Percentiles rank a stretch among this genome's conserved stretches.
Conservation (phyloP, 495 filamentous ascomycete genomes). For the Hypoxylon cercidicola region DNA sequence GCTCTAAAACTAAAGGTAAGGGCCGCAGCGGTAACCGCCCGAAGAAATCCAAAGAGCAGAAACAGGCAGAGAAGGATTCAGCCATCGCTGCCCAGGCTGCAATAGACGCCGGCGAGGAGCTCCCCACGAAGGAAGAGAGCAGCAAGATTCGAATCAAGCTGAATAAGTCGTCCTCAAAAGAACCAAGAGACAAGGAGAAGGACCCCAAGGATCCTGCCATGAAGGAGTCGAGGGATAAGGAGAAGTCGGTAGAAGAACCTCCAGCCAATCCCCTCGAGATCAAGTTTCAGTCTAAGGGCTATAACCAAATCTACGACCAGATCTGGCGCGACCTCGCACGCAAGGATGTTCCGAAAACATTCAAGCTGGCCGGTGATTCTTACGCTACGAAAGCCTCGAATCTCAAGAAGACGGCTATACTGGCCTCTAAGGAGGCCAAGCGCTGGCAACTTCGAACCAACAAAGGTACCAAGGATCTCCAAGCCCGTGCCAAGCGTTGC, state of each 20-base stretch:
- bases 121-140: constrained; percentile 74
- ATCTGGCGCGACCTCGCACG: constrained; percentile 95
- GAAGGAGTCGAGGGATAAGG: constrained; percentile 74
- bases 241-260: constrained; percentile 68
- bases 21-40: constrained; percentile 73
- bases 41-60: constrained; percentile 95
- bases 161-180: constrained; percentile 59
- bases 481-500: constrained; percentile 93
- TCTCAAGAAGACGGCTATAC: constrained; percentile 94
- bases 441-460: constrained; percentile 97
- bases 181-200: constrained; percentile 58
- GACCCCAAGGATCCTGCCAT: constrained; percentile 50
- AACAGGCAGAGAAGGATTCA: constrained; percentile 92
- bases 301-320: constrained; percentile 97
- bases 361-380: constrained; percentile 83
- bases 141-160: constrained; percentile 68
- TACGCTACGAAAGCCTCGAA: constrained; percentile 88
- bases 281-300: constrained; percentile 86
- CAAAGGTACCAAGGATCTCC: constrained; percentile 97
- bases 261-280: constrained; percentile 57
- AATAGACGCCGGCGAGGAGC: constrained; percentile 83
- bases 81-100: constrained; percentile 90
- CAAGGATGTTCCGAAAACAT: constrained; percentile 93
- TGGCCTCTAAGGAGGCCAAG: constrained; percentile 96
- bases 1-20: constrained; percentile 70